Evolutionary conservation across 257 asterid species (phyloP).

Genomic region (Datura wrightii): DNA sequence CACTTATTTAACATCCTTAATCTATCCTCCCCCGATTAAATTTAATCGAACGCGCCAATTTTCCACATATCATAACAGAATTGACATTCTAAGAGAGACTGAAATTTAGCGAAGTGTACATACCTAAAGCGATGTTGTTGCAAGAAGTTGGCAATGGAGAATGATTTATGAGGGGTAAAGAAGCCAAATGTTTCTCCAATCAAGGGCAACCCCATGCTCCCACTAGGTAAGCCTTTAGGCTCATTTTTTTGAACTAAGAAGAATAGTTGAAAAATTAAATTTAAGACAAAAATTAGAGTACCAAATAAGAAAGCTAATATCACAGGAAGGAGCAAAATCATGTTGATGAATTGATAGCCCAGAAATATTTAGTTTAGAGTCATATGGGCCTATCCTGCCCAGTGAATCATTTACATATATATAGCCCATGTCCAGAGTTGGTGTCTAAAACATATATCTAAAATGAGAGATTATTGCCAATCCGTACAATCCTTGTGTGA

Average conservation of each 20-base stretch:
- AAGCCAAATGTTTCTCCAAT: slow-evolving; percentile 73
- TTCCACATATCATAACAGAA: too few species aligned
- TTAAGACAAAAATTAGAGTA: slow-evolving; percentile 7
- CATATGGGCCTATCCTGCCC: background rate
- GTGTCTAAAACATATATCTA: too few species aligned
- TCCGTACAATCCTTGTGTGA: too few species aligned
- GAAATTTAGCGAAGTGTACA: background rate
- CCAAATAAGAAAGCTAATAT: slow-evolving; percentile 30
- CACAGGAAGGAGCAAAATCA: background rate
- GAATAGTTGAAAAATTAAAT: background rate
- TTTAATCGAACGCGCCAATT: too few species aligned
- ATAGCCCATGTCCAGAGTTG: too few species aligned
- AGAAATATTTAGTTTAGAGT: background rate
- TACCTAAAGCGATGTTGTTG: slow-evolving; percentile 52
- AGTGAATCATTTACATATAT: background rate
- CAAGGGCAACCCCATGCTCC: slow-evolving; percentile 67
- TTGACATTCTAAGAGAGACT: too few species aligned
- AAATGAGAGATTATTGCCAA: too few species aligned
- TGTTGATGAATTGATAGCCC: background rate
- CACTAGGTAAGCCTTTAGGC: slow-evolving; percentile 48
- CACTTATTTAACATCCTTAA: too few species aligned
- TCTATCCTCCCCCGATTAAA: too few species aligned
- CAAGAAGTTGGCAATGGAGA: slow-evolving; percentile 59
- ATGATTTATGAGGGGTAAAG: slow-evolving; percentile 68
- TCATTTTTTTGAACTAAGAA: background rate